Base-by-base conservation (phyloP, 352 stramenopile species). In the Phytopythium chamaehyphon region DNA sequence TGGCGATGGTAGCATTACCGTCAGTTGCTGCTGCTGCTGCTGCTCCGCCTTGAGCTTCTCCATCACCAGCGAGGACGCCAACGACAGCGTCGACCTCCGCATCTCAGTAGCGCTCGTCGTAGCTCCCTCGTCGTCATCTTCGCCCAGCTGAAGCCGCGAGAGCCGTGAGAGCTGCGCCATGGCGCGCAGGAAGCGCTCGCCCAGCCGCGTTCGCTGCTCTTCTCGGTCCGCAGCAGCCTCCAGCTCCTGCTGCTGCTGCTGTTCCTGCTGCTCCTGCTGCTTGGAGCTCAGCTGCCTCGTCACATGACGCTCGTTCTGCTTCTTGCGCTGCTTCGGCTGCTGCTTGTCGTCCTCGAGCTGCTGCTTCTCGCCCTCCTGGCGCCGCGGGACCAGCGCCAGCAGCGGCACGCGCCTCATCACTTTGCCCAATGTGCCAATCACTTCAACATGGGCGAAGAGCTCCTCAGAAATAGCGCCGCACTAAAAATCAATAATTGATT, bases 161-260 rank as follows among this genome's bases (percentile, higher is more conserved):
- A 88, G 76, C 4, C 60, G 66, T 45, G 67, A 37, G 55, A 88
- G 71, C 36, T 66, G 53, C 49, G 67, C 59, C 76, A 88, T 84
- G 56, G 83, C 64, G 19, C 71, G 61, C 26, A 88, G 40, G 42
- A 88, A 88, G 4, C 76, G 57, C 49, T 85, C 72, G 1, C 74
- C 74, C 0, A 88, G 70, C 10, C 73, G 64, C 43, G 68, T 22
- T 44, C 74, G 62, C 0, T 62, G 52, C 22, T 73, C 40, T 1
- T 12, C 14, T 3, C 6, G 14, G 2, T 3, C 21, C 21, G 5
- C 24, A 22, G 1, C 22, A 8, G 1, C 5, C 21, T 39, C 18
- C 16, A 24, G 10, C 1, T 6, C 9, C 26, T 22, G 8, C 26
- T 9, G 6, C 44, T 11, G 7, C 10, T 2, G 2, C 10, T 14